Evolutionary conservation across 768 basidiomycete species (phyloP), one percentile per base, ranked within the genome.

Genomic region (Trametes elegans): DNA sequence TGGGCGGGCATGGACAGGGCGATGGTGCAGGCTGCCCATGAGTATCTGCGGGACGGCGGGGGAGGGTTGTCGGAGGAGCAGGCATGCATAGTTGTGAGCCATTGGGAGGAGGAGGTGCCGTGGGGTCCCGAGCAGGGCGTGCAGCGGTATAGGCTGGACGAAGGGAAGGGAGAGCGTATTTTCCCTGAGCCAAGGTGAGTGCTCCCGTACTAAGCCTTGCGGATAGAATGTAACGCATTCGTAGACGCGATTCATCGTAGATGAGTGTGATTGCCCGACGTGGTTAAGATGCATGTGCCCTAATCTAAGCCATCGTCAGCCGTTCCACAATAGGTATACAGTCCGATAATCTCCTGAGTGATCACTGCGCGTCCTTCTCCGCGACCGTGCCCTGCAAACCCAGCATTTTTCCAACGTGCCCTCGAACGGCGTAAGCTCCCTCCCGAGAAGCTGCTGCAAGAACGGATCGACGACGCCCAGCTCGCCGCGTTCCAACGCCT

Each of bases 61-160:
- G 74, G 71, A 1, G 83, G 80, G 0, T 65, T 87, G 21, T 73
- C 72, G 19, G 61, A 69, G 10, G 72, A 79, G 38, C 93, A 97
- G 72, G 87, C 86, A 2, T 87, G 93, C 21, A 78, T 98, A 0
- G 86, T 91, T 3, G 81, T 98, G 51, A 92, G 87, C 34, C 94
- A 96, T 72, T 93, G 91, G 84, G 88, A 91, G 59, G 88, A 88
- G 32, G 94, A 98, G 71, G 83, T 94, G 16, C 94, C 94, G 2
- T 95, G 93, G 92, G 75, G 71, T 0, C 66, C 61, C 0, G 75
- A 74, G 13, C 84, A 85, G 47, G 81, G 83, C 0, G 64, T 88
- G 39, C 74, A 64, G 64, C 63, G 55, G 42, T 73, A 72, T 41
- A 64, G 51, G 48, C 56, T 79, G 34, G 69, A 73, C n/a, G 61